These are phyloP conservation scores for Dictyostelium intermedium DNA, from an alignment of 78 protist genomes.

Conservation along the genomic window DNA sequence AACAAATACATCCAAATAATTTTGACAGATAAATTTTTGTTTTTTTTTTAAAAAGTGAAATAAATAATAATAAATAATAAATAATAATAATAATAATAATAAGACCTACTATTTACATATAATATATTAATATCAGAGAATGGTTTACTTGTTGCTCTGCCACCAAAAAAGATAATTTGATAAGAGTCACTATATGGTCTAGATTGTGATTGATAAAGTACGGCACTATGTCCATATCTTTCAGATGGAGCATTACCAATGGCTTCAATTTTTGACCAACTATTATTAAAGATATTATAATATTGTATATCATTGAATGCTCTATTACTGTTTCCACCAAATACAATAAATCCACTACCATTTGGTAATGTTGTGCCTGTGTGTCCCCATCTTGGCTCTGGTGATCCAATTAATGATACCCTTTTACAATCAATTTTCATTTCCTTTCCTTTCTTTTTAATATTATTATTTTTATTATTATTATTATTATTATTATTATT, in stretches of 20 bases:
- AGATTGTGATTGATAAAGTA: not conserved
- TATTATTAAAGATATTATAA: constrained; percentile 5
- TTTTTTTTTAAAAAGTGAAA: not conserved
- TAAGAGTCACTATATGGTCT: not conserved
- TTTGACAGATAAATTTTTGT: not conserved
- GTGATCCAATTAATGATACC: constrained; percentile 18
- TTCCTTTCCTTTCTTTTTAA: too few species aligned
- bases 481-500: not conserved
- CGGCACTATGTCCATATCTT: constrained; percentile 69
- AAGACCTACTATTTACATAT: not conserved
- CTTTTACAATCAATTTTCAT: constrained; percentile 48
- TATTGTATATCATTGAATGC: constrained; percentile 56
- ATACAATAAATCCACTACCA: constrained; percentile 8
- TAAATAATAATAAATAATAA: not conserved
- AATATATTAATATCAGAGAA: constrained; percentile 47
- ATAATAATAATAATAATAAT: too few species aligned
- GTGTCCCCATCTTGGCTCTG: constrained; percentile 76
- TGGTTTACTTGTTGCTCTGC: constrained; percentile 58
- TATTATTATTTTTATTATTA: too few species aligned
- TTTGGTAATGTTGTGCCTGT: not conserved
- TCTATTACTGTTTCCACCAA: constrained; percentile 62
- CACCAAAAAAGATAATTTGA: constrained; percentile 44
- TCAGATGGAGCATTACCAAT: constrained; percentile 15
- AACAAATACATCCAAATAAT: not conserved
- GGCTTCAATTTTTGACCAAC: constrained; percentile 63